Evolutionary conservation across 345 rosid genomes (phyloP).

Genomic region (Eucalyptus marginata): DNA sequence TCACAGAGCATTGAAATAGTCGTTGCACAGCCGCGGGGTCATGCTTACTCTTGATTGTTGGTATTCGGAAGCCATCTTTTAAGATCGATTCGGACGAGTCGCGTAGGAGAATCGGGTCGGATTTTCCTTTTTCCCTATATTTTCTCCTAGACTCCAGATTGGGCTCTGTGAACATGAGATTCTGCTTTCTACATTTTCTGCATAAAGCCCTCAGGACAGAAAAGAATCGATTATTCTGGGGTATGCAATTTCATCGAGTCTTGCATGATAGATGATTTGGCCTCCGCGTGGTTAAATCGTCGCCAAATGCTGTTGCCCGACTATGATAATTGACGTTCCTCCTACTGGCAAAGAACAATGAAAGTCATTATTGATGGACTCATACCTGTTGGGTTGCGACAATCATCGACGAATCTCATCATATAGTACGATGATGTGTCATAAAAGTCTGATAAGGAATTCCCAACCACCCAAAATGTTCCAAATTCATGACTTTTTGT

Average conservation of each 20-base stretch:
- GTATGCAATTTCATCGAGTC: not conserved
- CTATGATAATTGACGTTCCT: not conserved
- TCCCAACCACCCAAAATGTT: not conserved
- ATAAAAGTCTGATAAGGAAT: not conserved
- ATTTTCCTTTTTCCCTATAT: not conserved
- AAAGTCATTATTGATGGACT: not conserved
- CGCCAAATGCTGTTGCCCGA: not conserved
- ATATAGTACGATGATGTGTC: no score
- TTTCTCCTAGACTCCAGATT: not conserved
- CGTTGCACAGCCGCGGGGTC: no score
- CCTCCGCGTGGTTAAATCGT: not conserved
- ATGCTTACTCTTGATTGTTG: not conserved
- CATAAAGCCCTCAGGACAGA: not conserved
- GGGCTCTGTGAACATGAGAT: not conserved
- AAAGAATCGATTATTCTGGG: not conserved
- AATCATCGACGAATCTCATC: not conserved
- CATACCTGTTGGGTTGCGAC: not conserved
- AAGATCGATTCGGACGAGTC: not conserved
- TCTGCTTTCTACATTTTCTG: not conserved
- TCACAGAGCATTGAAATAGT: no score
- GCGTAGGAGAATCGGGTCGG: not conserved
- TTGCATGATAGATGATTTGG: not conserved
- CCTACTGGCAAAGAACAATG: not conserved
- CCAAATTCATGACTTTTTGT: not conserved
- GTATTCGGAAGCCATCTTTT: not conserved